Percentiles rank a stretch among this genome's conserved stretches.
Conservation (phyloP, 192 early-diverging fungal genomes). For the Coemansia sp. region DNA sequence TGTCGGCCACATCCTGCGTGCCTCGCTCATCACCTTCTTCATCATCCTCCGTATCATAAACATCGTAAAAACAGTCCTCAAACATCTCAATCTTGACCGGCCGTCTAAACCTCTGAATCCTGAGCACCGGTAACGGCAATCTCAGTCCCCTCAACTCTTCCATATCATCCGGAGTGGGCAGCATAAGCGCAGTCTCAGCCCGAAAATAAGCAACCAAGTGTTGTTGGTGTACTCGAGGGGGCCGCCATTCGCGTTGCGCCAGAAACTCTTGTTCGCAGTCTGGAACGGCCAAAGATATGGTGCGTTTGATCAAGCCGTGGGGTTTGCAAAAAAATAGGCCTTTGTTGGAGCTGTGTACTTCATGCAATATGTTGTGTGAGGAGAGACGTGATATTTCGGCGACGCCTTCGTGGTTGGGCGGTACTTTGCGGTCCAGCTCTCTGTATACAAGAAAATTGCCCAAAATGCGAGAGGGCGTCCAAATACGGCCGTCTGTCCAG, state of each 20-base stretch:
- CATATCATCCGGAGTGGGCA: constrained; percentile 40
- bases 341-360: constrained; percentile 35
- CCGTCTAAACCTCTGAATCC: constrained; percentile 41
- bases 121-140: constrained; percentile 27
- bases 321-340: constrained; percentile 52
- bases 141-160: constrained; percentile 32
- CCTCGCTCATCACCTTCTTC: constrained; percentile 10
- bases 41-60: constrained; percentile 28
- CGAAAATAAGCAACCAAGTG: constrained; percentile 42
- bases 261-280: constrained; percentile 40
- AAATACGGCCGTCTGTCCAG: constrained; percentile 82
- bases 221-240: constrained; percentile 35
- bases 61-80: constrained; percentile 25
- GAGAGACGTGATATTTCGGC: constrained; percentile 21
- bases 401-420: constrained; percentile 47
- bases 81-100: constrained; percentile 24
- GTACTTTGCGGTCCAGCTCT: constrained; percentile 62
- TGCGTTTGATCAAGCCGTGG: constrained; percentile 74
- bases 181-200: constrained; percentile 17
- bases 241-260: constrained; percentile 6
- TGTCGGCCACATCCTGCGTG: no score
- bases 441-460: constrained; percentile 82
- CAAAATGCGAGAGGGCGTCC: constrained; percentile 82
- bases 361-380: background rate
- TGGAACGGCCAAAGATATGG: constrained; percentile 69